Percentiles rank a stretch among this genome's conserved stretches.
Evolutionary conservation across 257 asterid genomes (phyloP).

Genomic region (Nicotiana attenuata): DNA sequence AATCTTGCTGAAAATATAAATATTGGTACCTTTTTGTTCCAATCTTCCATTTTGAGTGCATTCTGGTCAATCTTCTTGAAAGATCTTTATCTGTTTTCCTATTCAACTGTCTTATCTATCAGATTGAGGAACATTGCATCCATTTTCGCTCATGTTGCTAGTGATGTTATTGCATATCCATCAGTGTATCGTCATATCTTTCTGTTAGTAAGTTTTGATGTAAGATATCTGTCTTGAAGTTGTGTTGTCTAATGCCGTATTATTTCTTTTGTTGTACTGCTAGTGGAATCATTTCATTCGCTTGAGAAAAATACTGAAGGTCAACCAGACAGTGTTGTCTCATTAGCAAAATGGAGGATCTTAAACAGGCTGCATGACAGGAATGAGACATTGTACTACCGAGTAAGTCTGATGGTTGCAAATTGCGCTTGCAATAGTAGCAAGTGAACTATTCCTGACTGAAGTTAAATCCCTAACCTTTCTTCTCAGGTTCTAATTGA

Average conservation of each 20-base stretch:
- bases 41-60: slow-evolving; percentile 3
- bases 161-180: background rate
- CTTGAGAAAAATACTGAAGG: slow-evolving; percentile 89
- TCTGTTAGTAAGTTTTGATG: background rate
- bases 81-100: background rate
- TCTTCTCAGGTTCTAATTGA: slow-evolving; percentile 77
- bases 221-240: background rate
- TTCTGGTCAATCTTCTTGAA: background rate
- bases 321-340: slow-evolving; percentile 46
- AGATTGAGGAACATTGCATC: background rate
- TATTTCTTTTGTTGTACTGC: slow-evolving; percentile 20
- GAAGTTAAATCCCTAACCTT: slow-evolving; percentile 11
- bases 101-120: background rate
- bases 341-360: slow-evolving; percentile 97
- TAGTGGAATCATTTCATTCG: slow-evolving; percentile 93
- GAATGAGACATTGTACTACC: slow-evolving; percentile 93
- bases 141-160: background rate
- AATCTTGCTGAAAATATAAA: background rate
- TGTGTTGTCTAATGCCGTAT: slow-evolving; percentile 12
- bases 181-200: background rate
- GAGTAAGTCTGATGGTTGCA: slow-evolving; percentile 52
- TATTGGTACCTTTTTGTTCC: background rate
- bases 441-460: slow-evolving; percentile 12
- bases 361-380: slow-evolving; percentile 95
- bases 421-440: background rate